phyloP scores from a whole-genome alignment of 2,329 filamentous ascomycete genomes.

The Cordyceps sp. region DNA sequence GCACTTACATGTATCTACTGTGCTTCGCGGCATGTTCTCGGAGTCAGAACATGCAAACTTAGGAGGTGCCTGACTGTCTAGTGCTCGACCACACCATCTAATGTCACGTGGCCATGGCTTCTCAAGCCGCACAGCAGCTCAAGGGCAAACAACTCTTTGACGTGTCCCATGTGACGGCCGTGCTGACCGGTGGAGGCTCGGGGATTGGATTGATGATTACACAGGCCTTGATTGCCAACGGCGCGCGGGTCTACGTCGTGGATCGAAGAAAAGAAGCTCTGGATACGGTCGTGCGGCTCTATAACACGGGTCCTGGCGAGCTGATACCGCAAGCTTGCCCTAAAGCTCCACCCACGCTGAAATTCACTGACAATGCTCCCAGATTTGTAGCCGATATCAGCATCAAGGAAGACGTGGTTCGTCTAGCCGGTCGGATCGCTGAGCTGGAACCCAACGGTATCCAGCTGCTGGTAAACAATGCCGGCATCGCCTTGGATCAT shows the following conservation, averaged over 20 bases:
- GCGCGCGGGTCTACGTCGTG: not conserved
- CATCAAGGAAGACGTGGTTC: not conserved
- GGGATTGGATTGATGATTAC: constrained; percentile 1
- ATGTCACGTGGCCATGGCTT: too few relatives aligned
- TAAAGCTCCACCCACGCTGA: not conserved
- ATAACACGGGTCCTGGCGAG: not conserved
- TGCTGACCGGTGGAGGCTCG: not conserved
- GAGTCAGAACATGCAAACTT: not conserved
- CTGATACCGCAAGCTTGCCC: not conserved
- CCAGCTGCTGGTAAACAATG: constrained; percentile 1
- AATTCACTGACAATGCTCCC: not conserved
- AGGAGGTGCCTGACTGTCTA: too few relatives aligned
- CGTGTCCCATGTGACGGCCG: constrained; percentile 1
- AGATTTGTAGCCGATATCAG: constrained; percentile 1
- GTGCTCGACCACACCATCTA: too few relatives aligned
- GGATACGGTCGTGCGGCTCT: not conserved
- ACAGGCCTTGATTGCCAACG: constrained; percentile 1
- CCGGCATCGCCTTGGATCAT: constrained; percentile 1
- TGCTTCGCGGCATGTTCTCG: too few relatives aligned
- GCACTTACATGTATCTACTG: too few relatives aligned
- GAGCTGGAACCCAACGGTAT: not conserved
- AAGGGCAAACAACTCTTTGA: not conserved
- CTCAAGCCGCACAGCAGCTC: not conserved
- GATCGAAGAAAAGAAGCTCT: not conserved
- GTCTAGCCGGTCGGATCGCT: not conserved